Evolutionary conservation across 805 yeast species (phyloP).

Genomic region (Ogataea trehaloabstinens): DNA sequence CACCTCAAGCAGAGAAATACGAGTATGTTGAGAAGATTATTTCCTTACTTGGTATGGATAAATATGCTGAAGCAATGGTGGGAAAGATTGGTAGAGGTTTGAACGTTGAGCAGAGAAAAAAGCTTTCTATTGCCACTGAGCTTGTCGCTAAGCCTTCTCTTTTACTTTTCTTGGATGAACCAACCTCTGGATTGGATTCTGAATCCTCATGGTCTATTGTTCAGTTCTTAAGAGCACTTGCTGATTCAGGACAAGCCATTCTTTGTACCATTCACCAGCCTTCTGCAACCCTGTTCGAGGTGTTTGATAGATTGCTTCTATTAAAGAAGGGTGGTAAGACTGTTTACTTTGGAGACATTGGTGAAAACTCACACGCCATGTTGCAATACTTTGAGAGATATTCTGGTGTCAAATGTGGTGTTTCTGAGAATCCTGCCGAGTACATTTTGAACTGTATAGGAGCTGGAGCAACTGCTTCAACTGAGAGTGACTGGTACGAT

Average conservation of each 20-base stretch:
- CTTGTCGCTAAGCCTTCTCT: constrained; percentile 53
- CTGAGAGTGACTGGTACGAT: constrained; percentile 59
- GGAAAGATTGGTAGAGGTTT: constrained; percentile 48
- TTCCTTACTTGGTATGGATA: constrained; percentile 38
- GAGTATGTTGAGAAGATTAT: constrained; percentile 44
- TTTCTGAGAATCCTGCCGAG: constrained; percentile 70
- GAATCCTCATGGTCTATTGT: constrained; percentile 59
- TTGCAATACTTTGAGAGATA: constrained; percentile 44
- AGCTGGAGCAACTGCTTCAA: constrained; percentile 74
- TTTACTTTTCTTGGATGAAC: constrained; percentile 55
- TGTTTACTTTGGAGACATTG: constrained; percentile 54
- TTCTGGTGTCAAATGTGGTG: constrained; percentile 66
- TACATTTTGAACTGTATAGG: constrained; percentile 74
- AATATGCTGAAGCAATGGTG: constrained; percentile 50
- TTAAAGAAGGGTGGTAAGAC: constrained; percentile 53
- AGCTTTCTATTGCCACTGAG: constrained; percentile 54
- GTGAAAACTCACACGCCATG: constrained; percentile 42
- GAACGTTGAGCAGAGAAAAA: constrained; percentile 53
- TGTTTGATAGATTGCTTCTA: constrained; percentile 42
- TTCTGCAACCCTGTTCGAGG: constrained; percentile 44
- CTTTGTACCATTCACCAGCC: constrained; percentile 56
- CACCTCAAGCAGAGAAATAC: constrained; percentile 37
- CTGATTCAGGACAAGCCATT: constrained; percentile 52
- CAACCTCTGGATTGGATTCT: constrained; percentile 58
- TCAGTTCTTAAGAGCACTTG: constrained; percentile 47